Base-by-base conservation (phyloP, 129 eudicot species). In the Cynara cardunculus region DNA sequence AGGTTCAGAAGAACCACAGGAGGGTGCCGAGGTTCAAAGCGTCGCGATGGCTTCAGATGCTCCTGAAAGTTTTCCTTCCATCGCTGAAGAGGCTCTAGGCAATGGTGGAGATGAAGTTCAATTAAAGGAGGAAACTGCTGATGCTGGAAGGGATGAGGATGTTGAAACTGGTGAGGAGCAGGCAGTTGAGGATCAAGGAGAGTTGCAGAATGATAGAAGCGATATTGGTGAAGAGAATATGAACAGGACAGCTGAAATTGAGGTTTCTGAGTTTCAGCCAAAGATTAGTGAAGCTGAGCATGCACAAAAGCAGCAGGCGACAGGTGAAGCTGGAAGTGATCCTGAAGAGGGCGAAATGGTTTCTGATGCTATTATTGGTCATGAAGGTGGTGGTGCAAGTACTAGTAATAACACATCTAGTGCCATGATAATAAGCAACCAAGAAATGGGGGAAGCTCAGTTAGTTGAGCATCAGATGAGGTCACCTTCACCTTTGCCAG, bases 341-440 rank as follows among this genome's bases (percentile, higher is more conserved):
- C 80, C 88, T 69, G 98, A 94, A 85, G 98, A 90, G 78, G 99
- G 97, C 35, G 99, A 95, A 80, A 59, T 94, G 78, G 80, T 35
- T 14, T 75, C 89, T 0, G 97, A 90, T 65, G 74, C 35, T 65
- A 21, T 62, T 75, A 77, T 71, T 34, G 91, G 83, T 77, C 72
- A 72, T 9, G 91, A 83, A 32, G 88, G 84, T 44, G 88, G 78
- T 65, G 88, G 73, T 70, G 78, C 59, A 12, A 25, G 21, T 32
- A 46, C 22, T 19, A 32, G 64, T 41, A 25, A 14, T 26, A 66
- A 66, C 22, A 8, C 28, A 65, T 65, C 70, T n/a, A 8, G 30
- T 27, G 72, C 82, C 25, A 75, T 31, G 46, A 34, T 37, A 39
- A 73, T 30, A 13, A 88, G 78, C 49, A 77, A 81, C 41, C 89